A percentile compares a stretch with the other conserved stretches of the same genome.
Evolutionary conservation across 192 early-diverging fungal species (phyloP).

Genomic region (Thamnidium elegans): DNA sequence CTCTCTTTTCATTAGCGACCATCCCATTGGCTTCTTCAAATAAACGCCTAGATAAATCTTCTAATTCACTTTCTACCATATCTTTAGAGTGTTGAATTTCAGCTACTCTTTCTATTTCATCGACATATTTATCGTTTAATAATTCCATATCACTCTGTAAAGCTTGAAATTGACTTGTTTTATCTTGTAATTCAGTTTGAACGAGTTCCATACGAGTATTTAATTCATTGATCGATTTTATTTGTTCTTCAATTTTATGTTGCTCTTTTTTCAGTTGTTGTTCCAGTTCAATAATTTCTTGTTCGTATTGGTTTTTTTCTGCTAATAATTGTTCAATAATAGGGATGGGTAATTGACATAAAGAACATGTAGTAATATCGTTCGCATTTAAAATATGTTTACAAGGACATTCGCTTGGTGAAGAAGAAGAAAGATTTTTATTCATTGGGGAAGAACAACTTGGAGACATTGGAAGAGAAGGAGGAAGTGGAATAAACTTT

Average conservation of each 20-base stretch:
- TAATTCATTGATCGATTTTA: slow-evolving; percentile 9
- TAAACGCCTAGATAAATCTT: slow-evolving; percentile 85
- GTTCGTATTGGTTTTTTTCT: slow-evolving; percentile 21
- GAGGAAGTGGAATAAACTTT: slow-evolving; percentile 27
- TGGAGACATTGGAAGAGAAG: slow-evolving; percentile 12
- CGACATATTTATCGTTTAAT: slow-evolving; percentile 78
- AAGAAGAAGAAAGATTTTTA: neutral
- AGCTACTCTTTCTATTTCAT: slow-evolving; percentile 81
- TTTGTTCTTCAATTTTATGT: slow-evolving; percentile 13
- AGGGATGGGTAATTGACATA: slow-evolving; percentile 34
- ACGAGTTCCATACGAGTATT: slow-evolving; percentile 26
- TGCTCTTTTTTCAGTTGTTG: slow-evolving; percentile 23
- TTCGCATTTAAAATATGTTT: slow-evolving; percentile 23
- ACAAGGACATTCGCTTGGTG: slow-evolving; percentile 29
- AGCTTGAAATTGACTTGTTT: slow-evolving; percentile 66
- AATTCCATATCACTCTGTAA: slow-evolving; percentile 65
- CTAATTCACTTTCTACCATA: slow-evolving; percentile 89
- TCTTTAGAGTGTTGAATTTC: slow-evolving; percentile 92
- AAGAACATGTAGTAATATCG: slow-evolving; percentile 20
- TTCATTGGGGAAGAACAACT: neutral
- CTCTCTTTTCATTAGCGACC: slow-evolving; percentile 79
- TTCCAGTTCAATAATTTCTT: slow-evolving; percentile 23
- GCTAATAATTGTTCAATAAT: slow-evolving; percentile 26
- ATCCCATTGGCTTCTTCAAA: slow-evolving; percentile 96
- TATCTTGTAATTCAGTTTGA: slow-evolving; percentile 64